Evolutionary conservation across 2,329 filamentous ascomycete species (phyloP).

Genomic region (Colletotrichum phormii): DNA sequence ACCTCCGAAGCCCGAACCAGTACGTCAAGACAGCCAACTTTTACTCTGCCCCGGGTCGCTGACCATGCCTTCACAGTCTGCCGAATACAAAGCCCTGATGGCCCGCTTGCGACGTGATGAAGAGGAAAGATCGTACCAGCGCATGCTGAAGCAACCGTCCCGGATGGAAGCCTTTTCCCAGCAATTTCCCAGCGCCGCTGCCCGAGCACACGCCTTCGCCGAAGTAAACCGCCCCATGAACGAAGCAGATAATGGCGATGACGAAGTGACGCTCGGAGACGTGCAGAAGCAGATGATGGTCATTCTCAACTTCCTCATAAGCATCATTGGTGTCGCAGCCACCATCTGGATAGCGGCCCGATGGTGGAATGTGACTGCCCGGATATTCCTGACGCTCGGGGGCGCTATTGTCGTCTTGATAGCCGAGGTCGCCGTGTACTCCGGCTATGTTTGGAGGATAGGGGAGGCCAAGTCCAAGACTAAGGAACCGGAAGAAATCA

Average conservation of each 20-base stretch:
- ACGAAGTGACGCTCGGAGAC: conserved; percentile 77
- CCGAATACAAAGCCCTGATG: conserved; percentile 91
- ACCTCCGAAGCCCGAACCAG: conserved; percentile 80
- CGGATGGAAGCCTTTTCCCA: conserved; percentile 69
- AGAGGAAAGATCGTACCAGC: conserved; percentile 84
- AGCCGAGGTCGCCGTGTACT: conserved; percentile 83
- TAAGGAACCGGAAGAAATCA: conserved; percentile 70
- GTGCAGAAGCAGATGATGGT: conserved; percentile 85
- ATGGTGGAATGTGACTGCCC: conserved; percentile 79
- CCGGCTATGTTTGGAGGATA: conserved; percentile 79
- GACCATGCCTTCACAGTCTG: conserved; percentile 63
- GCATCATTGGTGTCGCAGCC: conserved; percentile 81
- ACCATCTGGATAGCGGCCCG: conserved; percentile 83
- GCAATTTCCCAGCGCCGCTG: conserved; percentile 64
- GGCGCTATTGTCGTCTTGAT: conserved; percentile 77
- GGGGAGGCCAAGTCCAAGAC: conserved; percentile 75
- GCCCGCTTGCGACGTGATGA: conserved; percentile 83
- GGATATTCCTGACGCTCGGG: conserved; percentile 77
- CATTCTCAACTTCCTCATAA: conserved; percentile 90
- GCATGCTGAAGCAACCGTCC: conserved; percentile 75
- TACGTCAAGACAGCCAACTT: conserved; percentile 53
- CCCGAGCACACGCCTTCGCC: conserved; percentile 64
- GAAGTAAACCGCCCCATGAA: conserved; percentile 62
- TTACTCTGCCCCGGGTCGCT: not conserved
- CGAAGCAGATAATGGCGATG: conserved; percentile 63